Base-by-base conservation (phyloP, 345 rosid genomes). In the Populus euphratica region DNA sequence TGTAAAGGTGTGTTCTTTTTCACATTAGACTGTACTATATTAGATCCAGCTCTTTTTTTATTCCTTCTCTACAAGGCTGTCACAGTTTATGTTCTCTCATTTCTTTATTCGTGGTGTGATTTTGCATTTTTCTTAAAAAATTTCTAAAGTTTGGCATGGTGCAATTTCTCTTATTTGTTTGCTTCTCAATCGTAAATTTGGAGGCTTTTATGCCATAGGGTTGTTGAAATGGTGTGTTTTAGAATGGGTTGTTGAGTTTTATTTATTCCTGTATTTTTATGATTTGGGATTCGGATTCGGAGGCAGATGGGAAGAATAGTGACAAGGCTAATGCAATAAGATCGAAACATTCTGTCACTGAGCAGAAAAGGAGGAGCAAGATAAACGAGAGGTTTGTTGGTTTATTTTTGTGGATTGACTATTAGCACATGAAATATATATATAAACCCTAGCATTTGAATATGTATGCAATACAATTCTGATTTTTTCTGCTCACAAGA, bases 361-460 rank as follows among this genome's bases (percentile, higher is more conserved):
- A 96, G 85, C 99, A 93, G 86, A 88, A 96, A 27, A 83, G 98
- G 77, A 89, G 99, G 81, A 96, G 97, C 91, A 96, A 93, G 88
- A 96, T 96, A 78, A 96, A 96, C 38, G 99, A 96, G 85, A 93
- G 99, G 96, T 91, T 72, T 76, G 72, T 29, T 68, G 38, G 61
- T 71, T 14, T 35, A 61, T 62, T 74, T 36, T 29, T 14, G 25
- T 75, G 31, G n/a, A 29, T 8, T 4, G 25, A 35, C 27, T 29
- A 29, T 31, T 69, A 23, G 10, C 9, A 41, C 44, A 3, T 41
- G 44, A 41, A 41, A 41, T 41, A 11, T 39, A 8, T 39, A 39
- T 9, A 2, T 39, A 39, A 8, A 1, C 11, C 11, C 13, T 41
- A 10, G 36, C 35, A n/a, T 66, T 67, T 75, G 36, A 23, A 29